Evolutionary conservation across 108 stramenopile genomes (phyloP).

Genomic region (Mediolabrus comicus): DNA sequence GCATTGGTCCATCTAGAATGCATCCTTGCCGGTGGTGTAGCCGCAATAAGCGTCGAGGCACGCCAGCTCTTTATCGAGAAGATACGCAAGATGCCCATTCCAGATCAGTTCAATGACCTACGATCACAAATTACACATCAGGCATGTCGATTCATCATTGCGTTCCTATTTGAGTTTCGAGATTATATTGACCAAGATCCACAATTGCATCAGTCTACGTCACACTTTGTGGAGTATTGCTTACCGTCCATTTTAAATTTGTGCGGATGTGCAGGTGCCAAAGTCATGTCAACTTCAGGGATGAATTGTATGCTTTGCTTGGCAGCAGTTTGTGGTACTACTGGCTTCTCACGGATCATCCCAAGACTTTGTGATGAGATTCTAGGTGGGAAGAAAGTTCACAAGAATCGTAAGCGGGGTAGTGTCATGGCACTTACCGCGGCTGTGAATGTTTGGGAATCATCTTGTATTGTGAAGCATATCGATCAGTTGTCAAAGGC

Average conservation of each 20-base stretch:
- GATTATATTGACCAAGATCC: conserved; percentile 16
- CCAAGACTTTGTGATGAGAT: conserved; percentile 34
- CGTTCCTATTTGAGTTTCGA: conserved; percentile 31
- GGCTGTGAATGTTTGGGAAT: conserved; percentile 41
- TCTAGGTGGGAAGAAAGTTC: conserved; percentile 36
- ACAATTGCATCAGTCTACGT: conserved; percentile 9
- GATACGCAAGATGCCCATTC: conserved; percentile 40
- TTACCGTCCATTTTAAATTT: conserved; percentile 34
- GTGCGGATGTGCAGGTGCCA: conserved; percentile 27
- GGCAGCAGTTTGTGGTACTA: conserved; percentile 16
- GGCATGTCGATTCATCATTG: conserved; percentile 31
- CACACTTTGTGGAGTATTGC: conserved; percentile 39
- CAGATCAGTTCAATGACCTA: conserved; percentile 45
- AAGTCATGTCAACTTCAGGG: conserved; percentile 50
- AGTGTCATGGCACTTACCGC: conserved; percentile 34
- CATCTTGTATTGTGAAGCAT: conserved; percentile 17
- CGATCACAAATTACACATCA: conserved; percentile 49
- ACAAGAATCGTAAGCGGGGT: conserved; percentile 37
- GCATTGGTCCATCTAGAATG: conserved; percentile 39
- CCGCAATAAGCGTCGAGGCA: conserved; percentile 7
- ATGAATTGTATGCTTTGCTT: conserved; percentile 30
- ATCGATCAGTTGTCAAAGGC: conserved; percentile 31
- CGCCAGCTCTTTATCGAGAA: conserved; percentile 36
- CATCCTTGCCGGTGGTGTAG: conserved; percentile 37
- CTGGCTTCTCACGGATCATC: conserved; percentile 26